phyloP scores from a whole-genome alignment of 495 filamentous ascomycete genomes.

The Penicillium simplicissimum region DNA sequence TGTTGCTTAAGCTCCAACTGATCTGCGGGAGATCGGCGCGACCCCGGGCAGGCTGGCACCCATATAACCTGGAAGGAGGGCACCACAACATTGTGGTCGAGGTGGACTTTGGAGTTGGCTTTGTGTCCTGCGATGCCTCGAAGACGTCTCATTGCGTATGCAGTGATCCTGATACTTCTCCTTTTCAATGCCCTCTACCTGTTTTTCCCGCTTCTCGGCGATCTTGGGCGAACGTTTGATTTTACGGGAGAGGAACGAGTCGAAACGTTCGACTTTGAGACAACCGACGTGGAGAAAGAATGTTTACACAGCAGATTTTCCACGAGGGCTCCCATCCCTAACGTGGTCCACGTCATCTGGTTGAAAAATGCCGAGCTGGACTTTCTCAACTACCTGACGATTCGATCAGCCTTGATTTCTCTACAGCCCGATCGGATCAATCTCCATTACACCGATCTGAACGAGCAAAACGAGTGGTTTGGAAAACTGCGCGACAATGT shows the following conservation, averaged over 20 bases:
- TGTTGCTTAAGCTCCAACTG: background rate
- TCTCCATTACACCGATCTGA: slow-evolving; percentile 49
- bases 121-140: background rate
- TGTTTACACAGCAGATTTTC: background rate
- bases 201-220: background rate
- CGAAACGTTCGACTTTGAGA: slow-evolving; percentile 15
- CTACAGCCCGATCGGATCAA: slow-evolving; percentile 42
- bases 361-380: slow-evolving; percentile 39
- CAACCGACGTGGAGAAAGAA: slow-evolving; percentile 4
- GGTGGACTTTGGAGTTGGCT: background rate
- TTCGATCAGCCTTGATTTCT: slow-evolving; percentile 44
- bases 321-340: slow-evolving; percentile 40
- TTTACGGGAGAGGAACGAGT: background rate
- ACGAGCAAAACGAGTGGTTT: slow-evolving; percentile 45
- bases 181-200: background rate
- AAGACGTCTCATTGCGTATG: background rate
- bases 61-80: background rate
- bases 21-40: slow-evolving; percentile 1
- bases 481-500: slow-evolving; percentile 37
- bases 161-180: background rate
- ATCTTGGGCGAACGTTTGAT: background rate
- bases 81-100: background rate
- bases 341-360: slow-evolving; percentile 50
- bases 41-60: background rate
- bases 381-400: slow-evolving; percentile 47